Evolutionary conservation across 495 filamentous ascomycete genomes (phyloP).

Genomic region (Trichoderma virens): DNA sequence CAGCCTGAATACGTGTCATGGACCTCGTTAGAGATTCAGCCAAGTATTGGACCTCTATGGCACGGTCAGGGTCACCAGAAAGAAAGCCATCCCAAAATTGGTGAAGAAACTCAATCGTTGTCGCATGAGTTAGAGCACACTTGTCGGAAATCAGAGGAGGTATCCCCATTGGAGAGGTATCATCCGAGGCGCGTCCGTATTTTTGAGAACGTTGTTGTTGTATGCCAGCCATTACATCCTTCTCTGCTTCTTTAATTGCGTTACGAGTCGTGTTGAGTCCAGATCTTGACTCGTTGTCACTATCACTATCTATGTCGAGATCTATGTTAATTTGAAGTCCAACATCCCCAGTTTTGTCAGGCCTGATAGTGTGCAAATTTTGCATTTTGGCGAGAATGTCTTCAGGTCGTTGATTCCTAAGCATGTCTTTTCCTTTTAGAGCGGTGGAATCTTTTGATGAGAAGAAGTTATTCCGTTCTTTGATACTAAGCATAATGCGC

Average conservation of each 20-base stretch:
- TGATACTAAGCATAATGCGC: constrained; percentile 76
- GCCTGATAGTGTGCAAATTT: constrained; percentile 46
- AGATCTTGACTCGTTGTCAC: constrained; percentile 47
- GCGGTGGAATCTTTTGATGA: constrained; percentile 48
- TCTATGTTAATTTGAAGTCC: constrained; percentile 53
- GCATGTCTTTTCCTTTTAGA: constrained; percentile 49
- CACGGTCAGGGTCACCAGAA: constrained; percentile 72
- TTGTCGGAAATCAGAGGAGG: constrained; percentile 59
- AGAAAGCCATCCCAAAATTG: constrained; percentile 91
- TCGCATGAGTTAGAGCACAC: constrained; percentile 79
- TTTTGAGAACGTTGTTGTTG: constrained; percentile 46
- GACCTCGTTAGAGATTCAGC: constrained; percentile 70
- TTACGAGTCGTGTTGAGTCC: constrained; percentile 51
- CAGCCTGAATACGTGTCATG: constrained; percentile 70
- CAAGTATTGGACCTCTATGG: constrained; percentile 64
- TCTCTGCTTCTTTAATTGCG: constrained; percentile 45
- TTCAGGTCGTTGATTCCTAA: constrained; percentile 57
- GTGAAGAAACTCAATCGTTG: constrained; percentile 86
- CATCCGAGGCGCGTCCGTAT: constrained; percentile 33
- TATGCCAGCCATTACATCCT: constrained; percentile 47
- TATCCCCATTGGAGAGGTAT: constrained; percentile 53
- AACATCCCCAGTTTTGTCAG: constrained; percentile 38
- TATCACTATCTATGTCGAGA: constrained; percentile 59
- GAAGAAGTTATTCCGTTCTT: constrained; percentile 77
- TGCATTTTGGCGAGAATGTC: constrained; percentile 59